Base-by-base conservation (phyloP, 129 eudicot species). In the Scalesia atractyloides region DNA sequence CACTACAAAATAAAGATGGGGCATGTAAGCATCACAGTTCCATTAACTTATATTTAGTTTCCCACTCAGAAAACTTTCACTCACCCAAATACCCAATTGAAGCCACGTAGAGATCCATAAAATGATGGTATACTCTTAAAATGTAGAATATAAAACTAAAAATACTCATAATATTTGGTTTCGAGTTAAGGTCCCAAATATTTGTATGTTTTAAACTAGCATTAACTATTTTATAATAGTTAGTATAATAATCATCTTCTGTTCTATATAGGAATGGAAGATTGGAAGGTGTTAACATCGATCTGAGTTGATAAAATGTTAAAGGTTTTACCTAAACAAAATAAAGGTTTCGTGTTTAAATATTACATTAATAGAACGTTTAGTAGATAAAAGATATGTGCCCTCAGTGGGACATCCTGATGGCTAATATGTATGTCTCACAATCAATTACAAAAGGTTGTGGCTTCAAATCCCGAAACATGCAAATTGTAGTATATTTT, bases 91-190 rank as follows among this genome's bases (percentile, higher is more conserved):
- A 66, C 81, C 58, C 66, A 77, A 82, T 67, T 79, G 74, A 68
- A 73, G 76, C 76, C 87, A 82, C 85, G 73, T 78, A 62, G 83
- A 80, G 72, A 68, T 69, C 76, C 87, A 86, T 76, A 68, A 24
- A 54, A 24, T 48, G 36, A 8, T 58, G 14, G 9, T 41, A 41
- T 48, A 22, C 13, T 15, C 65, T 49, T n/a, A 76, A 59, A 68
- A 36, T 48, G 43, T 18, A 63, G 12, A 64, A 50, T 64, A 50
- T 2, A 64, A 41, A 3, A 51, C 17, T 15, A 72, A 41, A 13
- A 0, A 41, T 44, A 5, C 22, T 58, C 46, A 43, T 1, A n/a
- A 17, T 22, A 57, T 4, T 1, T 12, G 14, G 30, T 50, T 69
- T 51, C 2, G 44, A 13, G 24, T 67, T 41, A 41, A 5, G 1